Evolutionary conservation across 2,329 filamentous ascomycete genomes (phyloP).

Genomic region (Gremmenia infestans): DNA sequence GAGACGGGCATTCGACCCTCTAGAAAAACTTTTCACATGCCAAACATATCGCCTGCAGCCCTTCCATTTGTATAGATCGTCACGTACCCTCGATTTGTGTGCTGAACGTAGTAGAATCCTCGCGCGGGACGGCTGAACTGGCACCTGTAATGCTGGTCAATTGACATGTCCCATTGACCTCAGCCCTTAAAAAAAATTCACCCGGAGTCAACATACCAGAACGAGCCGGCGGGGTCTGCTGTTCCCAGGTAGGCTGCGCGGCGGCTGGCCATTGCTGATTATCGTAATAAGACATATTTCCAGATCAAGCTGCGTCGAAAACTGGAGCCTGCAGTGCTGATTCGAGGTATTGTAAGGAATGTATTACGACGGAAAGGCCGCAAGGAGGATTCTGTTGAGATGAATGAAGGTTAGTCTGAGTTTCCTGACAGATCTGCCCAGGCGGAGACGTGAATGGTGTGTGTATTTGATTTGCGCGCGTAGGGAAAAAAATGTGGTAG

Average conservation of each 20-base stretch:
- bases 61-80: constrained; percentile 7
- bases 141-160: constrained; percentile 51
- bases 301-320: constrained; percentile 28
- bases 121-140: constrained; percentile 67
- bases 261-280: constrained; percentile 60
- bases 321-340: constrained; percentile 29
- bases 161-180: constrained; percentile 12
- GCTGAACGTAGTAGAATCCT: constrained; percentile 73
- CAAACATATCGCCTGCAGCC: neutral
- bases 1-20: constrained; percentile 3
- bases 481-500: constrained; percentile 11
- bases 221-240: constrained; percentile 65
- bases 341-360: constrained; percentile 28
- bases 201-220: constrained; percentile 50
- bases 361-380: constrained; percentile 29
- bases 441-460: neutral
- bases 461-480: constrained; percentile 8
- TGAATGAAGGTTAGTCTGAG: neutral
- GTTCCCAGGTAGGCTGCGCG: constrained; percentile 64
- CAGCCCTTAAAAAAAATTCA: neutral
- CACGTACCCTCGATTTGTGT: constrained; percentile 85
- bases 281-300: constrained; percentile 64
- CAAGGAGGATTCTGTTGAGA: constrained; percentile 17
- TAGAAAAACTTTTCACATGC: constrained; percentile 10
- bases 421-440: neutral